phyloP scores from a whole-genome alignment of 371 early-diverging fungal genomes.

The Sporodiniella umbellata region DNA sequence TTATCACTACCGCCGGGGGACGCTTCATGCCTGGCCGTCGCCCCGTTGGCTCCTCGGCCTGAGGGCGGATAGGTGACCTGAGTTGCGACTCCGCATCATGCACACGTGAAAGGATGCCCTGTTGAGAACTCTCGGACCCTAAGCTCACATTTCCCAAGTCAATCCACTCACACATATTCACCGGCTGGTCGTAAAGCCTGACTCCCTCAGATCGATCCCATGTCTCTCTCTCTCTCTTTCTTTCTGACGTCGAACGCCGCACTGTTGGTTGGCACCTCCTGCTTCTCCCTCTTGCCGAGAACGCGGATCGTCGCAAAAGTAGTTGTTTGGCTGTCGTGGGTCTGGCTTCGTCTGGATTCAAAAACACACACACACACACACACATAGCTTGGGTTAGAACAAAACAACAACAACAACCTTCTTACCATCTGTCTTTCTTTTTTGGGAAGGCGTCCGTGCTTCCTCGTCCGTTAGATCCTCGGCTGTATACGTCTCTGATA shows the following conservation, averaged over 20 bases:
- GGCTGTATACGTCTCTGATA: constrained; percentile 24
- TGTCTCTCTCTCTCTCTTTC: constrained; percentile 2
- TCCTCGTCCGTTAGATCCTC: constrained; percentile 5
- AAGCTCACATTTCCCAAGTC: constrained; percentile 42
- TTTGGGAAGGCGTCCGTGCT: constrained; percentile 13
- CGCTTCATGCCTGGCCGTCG: not conserved
- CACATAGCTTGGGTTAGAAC: constrained; percentile 15
- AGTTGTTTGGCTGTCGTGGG: constrained; percentile 17
- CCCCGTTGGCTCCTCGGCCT: not conserved
- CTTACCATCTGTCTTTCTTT: not conserved
- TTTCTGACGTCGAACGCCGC: constrained; percentile 8
- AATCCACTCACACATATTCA: constrained; percentile 48
- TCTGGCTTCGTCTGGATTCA: constrained; percentile 10
- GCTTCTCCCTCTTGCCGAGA: constrained; percentile 24
- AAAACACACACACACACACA: constrained; percentile 21
- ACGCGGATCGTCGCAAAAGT: constrained; percentile 25
- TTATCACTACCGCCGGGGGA: not conserved
- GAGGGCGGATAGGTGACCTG: constrained; percentile 5
- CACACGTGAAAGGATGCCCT: constrained; percentile 38
- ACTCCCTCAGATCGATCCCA: constrained; percentile 27
- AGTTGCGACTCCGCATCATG: constrained; percentile 37
- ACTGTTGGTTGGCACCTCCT: constrained; percentile 2
- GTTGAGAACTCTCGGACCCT: constrained; percentile 31
- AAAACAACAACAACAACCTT: constrained; percentile 15
- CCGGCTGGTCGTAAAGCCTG: constrained; percentile 38